These are phyloP conservation scores for Debaryomyces robertsiae DNA, from an alignment of 1,139 yeast genomes.

Conservation along the genomic window DNA sequence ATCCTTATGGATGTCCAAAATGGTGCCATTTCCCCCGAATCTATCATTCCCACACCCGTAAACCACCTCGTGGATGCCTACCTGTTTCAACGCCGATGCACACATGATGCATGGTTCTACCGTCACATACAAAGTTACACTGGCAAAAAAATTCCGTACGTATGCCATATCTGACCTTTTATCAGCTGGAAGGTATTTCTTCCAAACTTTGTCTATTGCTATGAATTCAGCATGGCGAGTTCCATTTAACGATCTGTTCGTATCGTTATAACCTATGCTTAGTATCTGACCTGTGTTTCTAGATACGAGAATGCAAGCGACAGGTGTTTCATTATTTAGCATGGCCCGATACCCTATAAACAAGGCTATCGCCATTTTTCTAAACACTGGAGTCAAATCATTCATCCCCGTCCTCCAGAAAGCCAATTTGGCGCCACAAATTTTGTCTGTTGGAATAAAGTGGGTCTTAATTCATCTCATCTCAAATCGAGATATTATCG, in stretches of 20 bases:
- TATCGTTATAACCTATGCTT: slow-evolving; percentile 84
- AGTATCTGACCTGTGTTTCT: slow-evolving; percentile 49
- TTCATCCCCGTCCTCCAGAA: not conserved
- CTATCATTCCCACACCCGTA: slow-evolving; percentile 95
- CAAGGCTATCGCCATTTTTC: slow-evolving; percentile 39
- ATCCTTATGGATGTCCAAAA: slow-evolving; percentile 63
- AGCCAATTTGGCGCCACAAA: too few relatives aligned
- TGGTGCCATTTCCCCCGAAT: slow-evolving; percentile 96
- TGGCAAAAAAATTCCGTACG: slow-evolving; percentile 43
- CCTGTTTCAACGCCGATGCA: slow-evolving; percentile 85
- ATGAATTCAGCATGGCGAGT: slow-evolving; percentile 91
- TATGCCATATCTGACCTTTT: slow-evolving; percentile 17
- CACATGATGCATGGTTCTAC: slow-evolving; percentile 99
- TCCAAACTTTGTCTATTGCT: slow-evolving; percentile 63
- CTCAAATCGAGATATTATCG: slow-evolving; percentile 4
- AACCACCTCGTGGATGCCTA: slow-evolving; percentile 70
- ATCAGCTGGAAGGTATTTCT: slow-evolving; percentile 16
- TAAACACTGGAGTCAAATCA: slow-evolving; percentile 34
- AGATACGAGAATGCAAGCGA: slow-evolving; percentile 64
- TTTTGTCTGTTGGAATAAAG: too few relatives aligned
- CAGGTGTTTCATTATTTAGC: slow-evolving; percentile 69
- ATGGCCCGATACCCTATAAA: slow-evolving; percentile 48
- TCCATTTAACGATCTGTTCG: slow-evolving; percentile 83
- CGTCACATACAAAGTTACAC: slow-evolving; percentile 75
- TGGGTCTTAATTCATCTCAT: slow-evolving; percentile 1